phyloP scores from a whole-genome alignment of 2,329 filamentous ascomycete species.

The Diaporthe helianthi region DNA sequence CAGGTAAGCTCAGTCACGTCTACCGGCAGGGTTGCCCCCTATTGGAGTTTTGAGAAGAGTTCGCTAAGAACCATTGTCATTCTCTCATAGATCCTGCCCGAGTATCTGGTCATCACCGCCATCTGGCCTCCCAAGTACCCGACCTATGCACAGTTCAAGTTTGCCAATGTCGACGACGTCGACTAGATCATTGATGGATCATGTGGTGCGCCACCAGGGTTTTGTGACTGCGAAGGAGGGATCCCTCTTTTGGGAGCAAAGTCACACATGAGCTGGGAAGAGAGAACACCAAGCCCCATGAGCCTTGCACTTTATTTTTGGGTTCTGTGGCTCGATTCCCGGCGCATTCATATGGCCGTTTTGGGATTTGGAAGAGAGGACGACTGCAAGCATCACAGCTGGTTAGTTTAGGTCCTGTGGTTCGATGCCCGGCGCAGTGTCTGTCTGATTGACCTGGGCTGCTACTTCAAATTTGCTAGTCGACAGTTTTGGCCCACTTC shows the following conservation, averaged over 20 bases:
- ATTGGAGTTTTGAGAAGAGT: rapidly evolving
- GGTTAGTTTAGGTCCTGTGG: not conserved
- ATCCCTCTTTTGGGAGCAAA: not conserved
- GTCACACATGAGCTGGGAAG: not conserved
- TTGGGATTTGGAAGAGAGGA: too few relatives aligned
- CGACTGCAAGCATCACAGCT: too few relatives aligned
- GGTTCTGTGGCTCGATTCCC: not conserved
- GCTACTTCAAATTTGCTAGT: not conserved
- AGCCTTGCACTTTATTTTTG: too few relatives aligned
- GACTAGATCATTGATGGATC: not conserved
- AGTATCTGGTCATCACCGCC: not conserved
- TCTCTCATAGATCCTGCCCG: not conserved
- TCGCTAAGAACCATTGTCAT: not conserved
- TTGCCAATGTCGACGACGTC: slow-evolving; percentile 14
- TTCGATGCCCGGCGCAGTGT: not conserved
- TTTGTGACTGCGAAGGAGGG: not conserved
- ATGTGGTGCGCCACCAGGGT: not conserved
- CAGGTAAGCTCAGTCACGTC: not conserved
- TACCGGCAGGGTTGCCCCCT: rapidly evolving
- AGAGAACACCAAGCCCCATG: not conserved
- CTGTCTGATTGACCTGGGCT: not conserved
- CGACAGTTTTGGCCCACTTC: not conserved
- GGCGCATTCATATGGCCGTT: too few relatives aligned
- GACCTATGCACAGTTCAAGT: slow-evolving; percentile 6
- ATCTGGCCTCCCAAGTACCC: slow-evolving; percentile 23